A percentile compares a stretch with the other conserved stretches of the same genome.
phyloP scores from a whole-genome alignment of 164 flowering plant species.

The Stephania cephalantha region DNA sequence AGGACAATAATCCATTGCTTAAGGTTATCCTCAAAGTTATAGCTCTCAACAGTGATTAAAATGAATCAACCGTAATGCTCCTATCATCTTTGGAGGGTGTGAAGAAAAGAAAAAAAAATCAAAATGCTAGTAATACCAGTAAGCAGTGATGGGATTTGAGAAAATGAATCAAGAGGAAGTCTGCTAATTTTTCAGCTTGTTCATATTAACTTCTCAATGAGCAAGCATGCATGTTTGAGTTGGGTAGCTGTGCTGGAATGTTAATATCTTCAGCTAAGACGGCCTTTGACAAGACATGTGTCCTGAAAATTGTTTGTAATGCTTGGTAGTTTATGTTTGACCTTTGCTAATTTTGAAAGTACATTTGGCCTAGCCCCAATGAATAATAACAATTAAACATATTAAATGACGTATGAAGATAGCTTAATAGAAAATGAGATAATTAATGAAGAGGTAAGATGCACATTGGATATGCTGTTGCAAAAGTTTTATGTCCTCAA shows the following conservation, averaged over 20 bases:
- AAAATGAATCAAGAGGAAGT: neutral
- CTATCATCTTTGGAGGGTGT: too few relatives aligned
- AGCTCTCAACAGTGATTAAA: neutral
- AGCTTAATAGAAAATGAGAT: too few relatives aligned
- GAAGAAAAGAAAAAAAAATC: too few relatives aligned
- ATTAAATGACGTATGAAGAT: too few relatives aligned
- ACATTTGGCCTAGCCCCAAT: too few relatives aligned
- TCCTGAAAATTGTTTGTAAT: too few relatives aligned
- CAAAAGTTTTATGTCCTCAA: too few relatives aligned
- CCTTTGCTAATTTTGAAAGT: too few relatives aligned
- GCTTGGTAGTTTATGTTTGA: too few relatives aligned
- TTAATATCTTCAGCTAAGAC: too few relatives aligned
- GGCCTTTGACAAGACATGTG: too few relatives aligned
- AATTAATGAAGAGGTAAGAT: neutral
- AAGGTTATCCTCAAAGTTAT: neutral
- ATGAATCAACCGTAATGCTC: neutral
- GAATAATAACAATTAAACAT: too few relatives aligned
- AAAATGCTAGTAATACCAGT: neutral
- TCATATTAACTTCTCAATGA: neutral
- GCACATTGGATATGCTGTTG: neutral
- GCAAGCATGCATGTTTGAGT: neutral
- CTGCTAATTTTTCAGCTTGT: neutral
- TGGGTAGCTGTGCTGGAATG: neutral
- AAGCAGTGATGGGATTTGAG: neutral
- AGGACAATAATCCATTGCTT: neutral